A percentile compares a stretch with the other conserved stretches of the same genome.
Conservation (phyloP, 2,329 filamentous ascomycete genomes). For the Zymoseptoria passerinii region DNA sequence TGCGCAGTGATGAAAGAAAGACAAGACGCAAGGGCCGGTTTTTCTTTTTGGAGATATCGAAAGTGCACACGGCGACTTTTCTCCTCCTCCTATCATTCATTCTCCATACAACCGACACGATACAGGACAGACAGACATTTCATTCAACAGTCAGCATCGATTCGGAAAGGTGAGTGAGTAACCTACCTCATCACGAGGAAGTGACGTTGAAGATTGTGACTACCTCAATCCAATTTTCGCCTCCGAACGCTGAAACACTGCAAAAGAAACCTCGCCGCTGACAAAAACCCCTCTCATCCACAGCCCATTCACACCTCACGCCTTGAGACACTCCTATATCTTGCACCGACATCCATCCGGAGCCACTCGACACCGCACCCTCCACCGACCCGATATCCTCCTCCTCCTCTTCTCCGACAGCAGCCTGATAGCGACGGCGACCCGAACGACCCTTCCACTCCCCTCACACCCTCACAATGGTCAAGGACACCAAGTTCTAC, state of each 20-base stretch:
- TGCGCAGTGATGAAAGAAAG: not conserved
- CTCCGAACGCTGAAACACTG: not conserved
- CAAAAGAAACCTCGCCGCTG: not conserved
- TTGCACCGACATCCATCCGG: not conserved
- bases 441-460: not conserved
- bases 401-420: constrained; percentile 2
- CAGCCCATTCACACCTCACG: not conserved
- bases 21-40: not conserved
- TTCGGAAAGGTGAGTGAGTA: not conserved
- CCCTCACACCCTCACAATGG: constrained; percentile 49
- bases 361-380: not conserved
- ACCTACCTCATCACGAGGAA: not conserved
- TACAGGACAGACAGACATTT: not conserved
- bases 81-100: too few relatives aligned
- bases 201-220: not conserved
- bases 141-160: not conserved
- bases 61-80: too few relatives aligned
- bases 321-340: not conserved
- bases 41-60: too few relatives aligned
- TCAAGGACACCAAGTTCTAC: constrained; percentile 72
- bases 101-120: not conserved
- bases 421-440: constrained; percentile 7
- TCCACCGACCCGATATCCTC: too few relatives aligned
- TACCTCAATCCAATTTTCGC: not conserved
- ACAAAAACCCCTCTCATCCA: not conserved